These are phyloP conservation scores for Geoglossum cookeanum DNA, from an alignment of 2,329 filamentous ascomycete species.

Conservation along the genomic window DNA sequence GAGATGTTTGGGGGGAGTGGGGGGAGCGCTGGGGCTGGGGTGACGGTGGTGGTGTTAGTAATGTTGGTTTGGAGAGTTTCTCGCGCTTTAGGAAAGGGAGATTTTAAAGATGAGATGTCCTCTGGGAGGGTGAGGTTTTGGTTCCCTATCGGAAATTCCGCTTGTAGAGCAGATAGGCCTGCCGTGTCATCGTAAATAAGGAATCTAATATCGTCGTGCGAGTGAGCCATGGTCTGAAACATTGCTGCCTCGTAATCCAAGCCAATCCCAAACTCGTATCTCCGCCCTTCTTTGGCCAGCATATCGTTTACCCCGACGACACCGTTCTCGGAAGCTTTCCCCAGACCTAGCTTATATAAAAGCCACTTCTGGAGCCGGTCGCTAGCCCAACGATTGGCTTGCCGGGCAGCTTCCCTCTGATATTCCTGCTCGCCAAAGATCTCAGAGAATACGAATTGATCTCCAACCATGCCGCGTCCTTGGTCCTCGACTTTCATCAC, in stretches of 20 bases:
- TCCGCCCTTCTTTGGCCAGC: constrained; percentile 18
- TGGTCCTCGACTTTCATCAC: constrained; percentile 19
- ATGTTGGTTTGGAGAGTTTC: constrained; percentile 20
- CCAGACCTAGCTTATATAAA: constrained; percentile 17
- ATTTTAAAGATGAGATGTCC: constrained; percentile 18
- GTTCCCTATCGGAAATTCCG: constrained; percentile 19
- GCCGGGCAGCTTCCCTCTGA: constrained; percentile 24
- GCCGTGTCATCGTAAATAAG: constrained; percentile 19
- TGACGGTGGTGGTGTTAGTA: constrained; percentile 10
- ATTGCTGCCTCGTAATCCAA: constrained; percentile 32
- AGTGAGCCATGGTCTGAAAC: constrained; percentile 26
- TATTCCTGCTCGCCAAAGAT: constrained; percentile 35
- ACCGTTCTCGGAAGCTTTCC: constrained; percentile 11
- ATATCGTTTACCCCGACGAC: constrained; percentile 20
- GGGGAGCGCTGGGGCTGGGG: constrained; percentile 16
- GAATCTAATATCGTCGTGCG: constrained; percentile 23
- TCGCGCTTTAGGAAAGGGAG: constrained; percentile 17
- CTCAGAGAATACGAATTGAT: constrained; percentile 30
- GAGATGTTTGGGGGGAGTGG: constrained; percentile 13
- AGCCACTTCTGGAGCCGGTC: constrained; percentile 21
- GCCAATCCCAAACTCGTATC: constrained; percentile 32
- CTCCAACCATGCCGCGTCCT: constrained; percentile 17
- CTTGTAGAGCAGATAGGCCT: constrained; percentile 19
- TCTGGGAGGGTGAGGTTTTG: constrained; percentile 20
- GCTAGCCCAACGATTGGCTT: constrained; percentile 15